Percentiles rank a stretch among this genome's conserved stretches.
These are phyloP conservation scores for Cutaneotrichosporon sp. DNA, from an alignment of 1,284 basidiomycete species.

Conservation along the genomic window DNA sequence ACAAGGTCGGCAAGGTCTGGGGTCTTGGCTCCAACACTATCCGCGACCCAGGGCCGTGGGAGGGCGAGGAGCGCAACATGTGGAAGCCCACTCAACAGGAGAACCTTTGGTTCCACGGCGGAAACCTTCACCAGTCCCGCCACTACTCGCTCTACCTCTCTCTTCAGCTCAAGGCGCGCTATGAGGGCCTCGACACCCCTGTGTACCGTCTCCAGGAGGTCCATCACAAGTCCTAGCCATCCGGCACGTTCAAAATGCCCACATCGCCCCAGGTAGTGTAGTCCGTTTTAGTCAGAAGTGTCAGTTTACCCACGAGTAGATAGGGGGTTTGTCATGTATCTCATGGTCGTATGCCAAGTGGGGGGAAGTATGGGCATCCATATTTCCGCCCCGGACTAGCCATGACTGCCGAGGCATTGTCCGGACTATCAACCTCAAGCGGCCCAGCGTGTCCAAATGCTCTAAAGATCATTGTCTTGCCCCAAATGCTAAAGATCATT, in stretches of 20 bases:
- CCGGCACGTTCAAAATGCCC: not conserved
- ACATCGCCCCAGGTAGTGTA: too few species aligned
- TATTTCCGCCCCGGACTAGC: too few species aligned
- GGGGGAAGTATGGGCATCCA: too few species aligned
- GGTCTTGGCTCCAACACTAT: constrained; percentile 14
- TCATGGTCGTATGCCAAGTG: too few species aligned
- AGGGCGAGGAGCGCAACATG: constrained; percentile 21
- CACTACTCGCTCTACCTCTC: constrained; percentile 17
- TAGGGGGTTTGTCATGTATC: too few species aligned
- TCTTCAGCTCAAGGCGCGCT: constrained; percentile 20
- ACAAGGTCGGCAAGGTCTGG: constrained; percentile 18
- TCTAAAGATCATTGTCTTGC: too few species aligned
- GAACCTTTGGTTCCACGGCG: constrained; percentile 16
- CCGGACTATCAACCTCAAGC: too few species aligned
- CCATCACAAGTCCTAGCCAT: constrained; percentile 8
- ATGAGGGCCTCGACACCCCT: constrained; percentile 16
- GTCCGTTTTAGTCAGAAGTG: too few species aligned
- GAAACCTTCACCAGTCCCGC: constrained; percentile 18
- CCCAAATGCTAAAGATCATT: too few species aligned
- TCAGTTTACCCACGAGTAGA: too few species aligned
- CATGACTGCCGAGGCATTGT: too few species aligned
- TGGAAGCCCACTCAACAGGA: constrained; percentile 16
- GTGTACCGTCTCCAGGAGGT: constrained; percentile 17
- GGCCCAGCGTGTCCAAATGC: too few species aligned
- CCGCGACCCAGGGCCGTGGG: constrained; percentile 17